Evolutionary conservation across 176 grass and related monocot species (phyloP), one percentile per base, ranked within the genome.

Genomic region (Avena insularis): DNA sequence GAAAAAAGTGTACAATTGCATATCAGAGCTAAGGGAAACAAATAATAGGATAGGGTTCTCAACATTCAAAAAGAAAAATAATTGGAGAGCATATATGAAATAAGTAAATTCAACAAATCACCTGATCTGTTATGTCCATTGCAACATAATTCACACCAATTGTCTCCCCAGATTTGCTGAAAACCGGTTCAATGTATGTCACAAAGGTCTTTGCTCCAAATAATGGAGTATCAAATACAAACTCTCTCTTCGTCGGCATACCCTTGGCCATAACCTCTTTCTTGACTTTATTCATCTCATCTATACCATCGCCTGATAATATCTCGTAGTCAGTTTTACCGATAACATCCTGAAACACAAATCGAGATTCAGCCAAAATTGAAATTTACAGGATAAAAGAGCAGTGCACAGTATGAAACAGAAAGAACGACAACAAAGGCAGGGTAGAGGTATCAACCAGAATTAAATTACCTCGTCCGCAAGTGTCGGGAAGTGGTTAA

Each of bases 101-200:
- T 55, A 72, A 40, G 15, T 20, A 76, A 84, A 53, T 84, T 86
- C 19, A 67, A 77, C 27, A 62, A 87, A 69, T 14, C 83, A 97
- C 95, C 93, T 98, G 95, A 89, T 98, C 95, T 46, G 91, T 91
- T 80, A 98, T 84, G 71, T 98, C 95, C 84, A 98, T 91, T 60
- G 91, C 93, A 82, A 98, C 89, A 87, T 95, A 98, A 90, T 98
- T 98, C 69, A 98, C 90, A 33, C 95, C 95, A 71, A 98, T 93
- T 61, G 89, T 87, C 57, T 95, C 90, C 77, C 86, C 80, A 35
- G 85, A 59, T 84, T 91, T 98, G 84, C 89, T 93, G 80, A 93
- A 93, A 65, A 98, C 93, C 83, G 95, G 95, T 65, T 98, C 93
- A 65, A 98, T 94, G 75, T 93, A 95, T 82, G 92, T 95, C 71